phyloP scores from a whole-genome alignment of 2,329 filamentous ascomycete genomes.

The Epichloe aotearoae region DNA sequence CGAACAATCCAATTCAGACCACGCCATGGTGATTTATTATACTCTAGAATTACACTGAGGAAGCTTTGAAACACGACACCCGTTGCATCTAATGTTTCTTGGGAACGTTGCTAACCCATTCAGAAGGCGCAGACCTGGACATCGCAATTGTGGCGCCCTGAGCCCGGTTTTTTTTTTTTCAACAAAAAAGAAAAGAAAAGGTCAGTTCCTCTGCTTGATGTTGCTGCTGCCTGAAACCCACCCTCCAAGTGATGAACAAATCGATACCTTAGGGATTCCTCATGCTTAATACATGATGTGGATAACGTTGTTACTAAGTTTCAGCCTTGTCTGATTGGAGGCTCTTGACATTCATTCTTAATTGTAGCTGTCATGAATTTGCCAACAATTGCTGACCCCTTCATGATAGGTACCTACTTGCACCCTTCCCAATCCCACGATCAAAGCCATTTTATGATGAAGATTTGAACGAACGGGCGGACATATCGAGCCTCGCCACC shows the following conservation, averaged over 20 bases:
- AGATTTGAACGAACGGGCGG: conserved; percentile 58
- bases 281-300: conserved; percentile 53
- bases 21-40: conserved; percentile 38
- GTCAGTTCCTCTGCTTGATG: conserved; percentile 22
- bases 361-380: not conserved
- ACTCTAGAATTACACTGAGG: conserved; percentile 45
- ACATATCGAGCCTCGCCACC: conserved; percentile 45
- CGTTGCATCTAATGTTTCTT: not conserved
- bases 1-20: conserved; percentile 54
- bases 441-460: conserved; percentile 37
- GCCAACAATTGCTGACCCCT: conserved; percentile 22
- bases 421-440: conserved; percentile 1
- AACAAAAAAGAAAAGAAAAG: conserved; percentile 24
- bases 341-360: conserved; percentile 14
- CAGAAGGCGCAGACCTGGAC: not conserved
- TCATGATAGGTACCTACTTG: conserved; percentile 28
- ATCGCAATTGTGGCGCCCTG: not conserved
- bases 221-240: conserved; percentile 3
- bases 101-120: not conserved
- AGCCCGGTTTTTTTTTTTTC: not conserved
- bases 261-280: conserved; percentile 53
- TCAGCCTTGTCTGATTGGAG: conserved; percentile 55
- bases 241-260: conserved; percentile 44
- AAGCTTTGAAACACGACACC: conserved; percentile 11
- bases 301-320: conserved; percentile 45